A percentile compares a stretch with the other conserved stretches of the same genome.
Evolutionary conservation across 768 basidiomycete genomes (phyloP).

Genomic region (Jaapia argillacea): DNA sequence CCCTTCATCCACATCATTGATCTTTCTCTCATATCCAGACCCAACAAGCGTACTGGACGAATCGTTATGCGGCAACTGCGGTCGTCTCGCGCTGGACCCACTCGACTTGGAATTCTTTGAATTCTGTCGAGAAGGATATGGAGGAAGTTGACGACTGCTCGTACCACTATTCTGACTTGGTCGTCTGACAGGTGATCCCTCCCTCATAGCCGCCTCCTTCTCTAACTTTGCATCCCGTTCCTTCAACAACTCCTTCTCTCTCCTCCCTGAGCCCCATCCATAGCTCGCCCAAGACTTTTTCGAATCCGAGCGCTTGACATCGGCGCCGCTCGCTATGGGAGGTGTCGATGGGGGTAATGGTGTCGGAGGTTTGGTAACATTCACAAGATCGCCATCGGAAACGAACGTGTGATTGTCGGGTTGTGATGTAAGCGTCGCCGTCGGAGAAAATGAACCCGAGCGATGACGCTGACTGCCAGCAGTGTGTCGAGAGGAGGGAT

Average conservation of each 20-base stretch:
- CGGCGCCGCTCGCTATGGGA: slow-evolving; percentile 10
- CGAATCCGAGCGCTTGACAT: slow-evolving; percentile 19
- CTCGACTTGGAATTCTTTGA: background rate
- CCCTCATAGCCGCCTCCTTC: slow-evolving; percentile 19
- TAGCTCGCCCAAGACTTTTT: slow-evolving; percentile 49
- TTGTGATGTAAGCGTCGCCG: slow-evolving; percentile 23
- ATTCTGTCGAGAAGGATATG: slow-evolving; percentile 1
- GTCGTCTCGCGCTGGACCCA: slow-evolving; percentile 16
- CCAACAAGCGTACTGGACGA: slow-evolving; percentile 70
- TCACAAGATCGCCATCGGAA: slow-evolving; percentile 19
- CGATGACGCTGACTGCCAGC: slow-evolving; percentile 16
- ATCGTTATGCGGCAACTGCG: slow-evolving; percentile 41
- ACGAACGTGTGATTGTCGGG: slow-evolving; percentile 21
- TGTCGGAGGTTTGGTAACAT: too few species aligned
- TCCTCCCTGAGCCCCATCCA: slow-evolving; percentile 57
- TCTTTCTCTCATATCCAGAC: slow-evolving; percentile 60
- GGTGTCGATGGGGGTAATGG: too few species aligned
- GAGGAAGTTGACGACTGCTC: slow-evolving; percentile 6
- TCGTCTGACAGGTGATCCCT: slow-evolving; percentile 13
- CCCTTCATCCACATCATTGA: slow-evolving; percentile 45
- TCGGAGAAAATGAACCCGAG: slow-evolving; percentile 20
- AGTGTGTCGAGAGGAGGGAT: slow-evolving; percentile 9
- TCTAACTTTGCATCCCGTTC: slow-evolving; percentile 20
- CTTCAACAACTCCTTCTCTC: slow-evolving; percentile 20
- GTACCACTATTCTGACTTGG: slow-evolving; percentile 11